phyloP scores from a whole-genome alignment of 1,139 yeast species.

The Pichia sp. region DNA sequence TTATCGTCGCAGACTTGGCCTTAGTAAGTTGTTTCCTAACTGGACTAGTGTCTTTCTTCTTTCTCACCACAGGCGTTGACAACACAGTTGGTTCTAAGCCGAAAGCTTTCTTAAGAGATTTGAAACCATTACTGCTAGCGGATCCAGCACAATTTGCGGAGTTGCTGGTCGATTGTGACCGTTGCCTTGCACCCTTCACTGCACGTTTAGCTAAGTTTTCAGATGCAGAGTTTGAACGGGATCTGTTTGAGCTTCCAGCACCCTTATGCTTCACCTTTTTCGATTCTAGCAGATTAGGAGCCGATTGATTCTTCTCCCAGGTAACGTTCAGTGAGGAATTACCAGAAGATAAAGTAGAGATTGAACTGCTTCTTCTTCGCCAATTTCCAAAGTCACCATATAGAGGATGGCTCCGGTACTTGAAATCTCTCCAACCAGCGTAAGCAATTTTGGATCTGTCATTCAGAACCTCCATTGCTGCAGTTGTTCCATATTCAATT shows the following conservation, averaged over 20 bases:
- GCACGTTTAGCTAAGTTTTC: neutral
- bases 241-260: neutral
- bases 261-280: slow-evolving; percentile 1
- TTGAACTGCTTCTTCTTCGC: slow-evolving; percentile 7
- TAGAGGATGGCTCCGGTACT: slow-evolving; percentile 61
- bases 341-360: slow-evolving; percentile 3
- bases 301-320: slow-evolving; percentile 3
- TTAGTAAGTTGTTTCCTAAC: neutral
- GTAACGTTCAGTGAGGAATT: neutral
- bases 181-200: slow-evolving; percentile 1
- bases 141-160: slow-evolving; percentile 1
- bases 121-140: slow-evolving; percentile 1
- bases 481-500: slow-evolving; percentile 13
- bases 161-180: slow-evolving; percentile 15
- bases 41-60: slow-evolving; percentile 1
- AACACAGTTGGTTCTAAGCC: slow-evolving; percentile 2
- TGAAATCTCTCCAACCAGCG: slow-evolving; percentile 93
- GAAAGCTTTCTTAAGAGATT: slow-evolving; percentile 6
- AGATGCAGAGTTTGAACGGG: slow-evolving; percentile 6
- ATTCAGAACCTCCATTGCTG: slow-evolving; percentile 10
- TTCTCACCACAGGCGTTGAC: neutral
- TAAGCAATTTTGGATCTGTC: slow-evolving; percentile 10
- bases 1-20: neutral
- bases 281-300: slow-evolving; percentile 5
- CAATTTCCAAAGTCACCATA: slow-evolving; percentile 31